Base-by-base conservation (phyloP, 208 protist species). In the Crithidia bombi region DNA sequence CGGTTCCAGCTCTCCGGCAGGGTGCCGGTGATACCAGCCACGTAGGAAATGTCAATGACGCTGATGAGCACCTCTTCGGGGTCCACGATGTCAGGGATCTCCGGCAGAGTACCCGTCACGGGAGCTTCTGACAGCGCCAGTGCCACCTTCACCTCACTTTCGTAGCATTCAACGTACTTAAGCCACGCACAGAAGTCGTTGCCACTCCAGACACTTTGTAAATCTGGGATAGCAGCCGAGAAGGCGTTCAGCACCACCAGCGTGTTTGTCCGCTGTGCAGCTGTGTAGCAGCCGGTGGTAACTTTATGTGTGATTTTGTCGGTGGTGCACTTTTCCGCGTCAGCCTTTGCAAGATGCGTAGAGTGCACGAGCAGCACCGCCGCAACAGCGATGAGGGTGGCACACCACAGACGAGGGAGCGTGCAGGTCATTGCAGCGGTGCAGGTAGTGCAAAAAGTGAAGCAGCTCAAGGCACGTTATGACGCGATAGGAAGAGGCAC, bases 171-270 rank as follows among this genome's bases (percentile, higher is more conserved):
- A 52, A 66, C 26, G 28, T 26, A 15, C n/a, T 26, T 32, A 56
- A 17, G 17, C 64, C 72, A 78, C 25, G 25, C 47, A 32, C 63
- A 78, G 57, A 65, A 78, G 54, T 67, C 62, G 46, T 9, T 32
- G 23, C 14, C 28, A 15, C 21, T 30, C 47, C 30, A 50, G 32
- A 57, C 33, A 10, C 15, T 41, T 28, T 44, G 35, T 2, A 55
- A 41, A 11, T 17, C 44, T 6, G 47, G 33, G 32, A 56, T 44
- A 2, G 62, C 47, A 12, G 32, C 15, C 43, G 39, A n/a, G 9
- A 65, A 65, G 32, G 44, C 62, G 26, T 67, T 32, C 1, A 54
- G 49, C 25, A 15, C 23, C 10, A 32, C 7, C 21, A 67, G 62
- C 62, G 33, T 67, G 62, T 67, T 67, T 2, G 7, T 14, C 47